A percentile compares a stretch with the other conserved stretches of the same genome.
phyloP scores from a whole-genome alignment of 106 monocot genomes.

The Hemerocallis citrina region DNA sequence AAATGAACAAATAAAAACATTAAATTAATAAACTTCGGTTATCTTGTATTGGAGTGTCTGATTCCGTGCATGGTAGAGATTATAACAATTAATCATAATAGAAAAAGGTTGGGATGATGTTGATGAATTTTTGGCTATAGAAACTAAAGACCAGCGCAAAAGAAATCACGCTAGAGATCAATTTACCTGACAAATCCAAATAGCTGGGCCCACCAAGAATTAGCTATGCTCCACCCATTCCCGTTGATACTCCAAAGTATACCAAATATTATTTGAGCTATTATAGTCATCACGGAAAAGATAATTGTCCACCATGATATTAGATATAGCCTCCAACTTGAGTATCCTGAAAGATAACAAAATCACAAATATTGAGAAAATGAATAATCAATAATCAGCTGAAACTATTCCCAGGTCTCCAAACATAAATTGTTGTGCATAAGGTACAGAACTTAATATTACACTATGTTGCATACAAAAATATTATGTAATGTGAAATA shows the following conservation, averaged over 20 bases:
- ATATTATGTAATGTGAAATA: no score
- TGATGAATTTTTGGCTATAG: not conserved
- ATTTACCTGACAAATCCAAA: constrained; percentile 75
- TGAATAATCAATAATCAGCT: not conserved
- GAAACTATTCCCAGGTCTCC: not conserved
- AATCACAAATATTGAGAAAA: not conserved
- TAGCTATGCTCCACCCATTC: constrained; percentile 32
- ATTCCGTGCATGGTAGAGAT: no score
- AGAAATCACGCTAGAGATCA: not conserved
- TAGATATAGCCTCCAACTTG: constrained; percentile 31
- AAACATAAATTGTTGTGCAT: not conserved
- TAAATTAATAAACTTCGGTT: no score
- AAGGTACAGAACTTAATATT: not conserved
- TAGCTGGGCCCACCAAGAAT: constrained; percentile 65
- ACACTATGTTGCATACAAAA: not conserved
- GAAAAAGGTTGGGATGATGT: not conserved
- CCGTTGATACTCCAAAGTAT: constrained; percentile 75
- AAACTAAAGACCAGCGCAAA: not conserved
- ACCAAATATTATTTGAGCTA: constrained; percentile 54
- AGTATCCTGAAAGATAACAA: constrained; percentile 25
- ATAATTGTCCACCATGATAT: constrained; percentile 51
- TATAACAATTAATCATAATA: no score
- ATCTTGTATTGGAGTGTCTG: no score
- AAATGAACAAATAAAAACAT: no score
- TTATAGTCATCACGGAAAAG: constrained; percentile 52